Percentiles rank a stretch among this genome's conserved stretches.
Evolutionary conservation across 352 stramenopile species (phyloP).

Genomic region (Globisporangium lucens): DNA sequence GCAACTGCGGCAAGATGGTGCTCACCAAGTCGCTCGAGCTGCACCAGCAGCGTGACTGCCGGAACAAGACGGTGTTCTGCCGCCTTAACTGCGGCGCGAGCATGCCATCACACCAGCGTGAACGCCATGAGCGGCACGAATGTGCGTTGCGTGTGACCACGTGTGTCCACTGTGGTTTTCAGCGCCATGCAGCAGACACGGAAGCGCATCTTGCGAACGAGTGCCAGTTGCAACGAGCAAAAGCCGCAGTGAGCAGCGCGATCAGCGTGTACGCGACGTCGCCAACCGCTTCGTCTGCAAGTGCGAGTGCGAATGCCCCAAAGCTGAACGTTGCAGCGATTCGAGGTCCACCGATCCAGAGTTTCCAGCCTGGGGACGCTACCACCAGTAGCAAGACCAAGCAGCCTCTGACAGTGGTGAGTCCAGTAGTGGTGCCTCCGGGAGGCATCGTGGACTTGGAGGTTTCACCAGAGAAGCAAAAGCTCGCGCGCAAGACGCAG

Average conservation of each 20-base stretch:
- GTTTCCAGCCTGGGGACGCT: neutral
- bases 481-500: constrained; percentile 26
- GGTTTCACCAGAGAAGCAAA: constrained; percentile 27
- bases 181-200: constrained; percentile 42
- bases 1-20: constrained; percentile 63
- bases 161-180: constrained; percentile 36
- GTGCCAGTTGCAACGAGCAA: constrained; percentile 34
- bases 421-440: constrained; percentile 6
- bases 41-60: constrained; percentile 52
- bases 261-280: constrained; percentile 23
- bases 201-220: constrained; percentile 34
- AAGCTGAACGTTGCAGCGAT: constrained; percentile 25
- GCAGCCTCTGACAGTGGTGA: constrained; percentile 3
- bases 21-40: constrained; percentile 48
- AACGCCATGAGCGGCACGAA: constrained; percentile 56
- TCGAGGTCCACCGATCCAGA: constrained; percentile 24
- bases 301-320: neutral
- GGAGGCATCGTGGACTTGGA: constrained; percentile 12
- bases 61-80: constrained; percentile 37
- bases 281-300: neutral
- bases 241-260: constrained; percentile 21
- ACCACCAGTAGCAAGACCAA: neutral
- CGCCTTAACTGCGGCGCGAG: constrained; percentile 32
- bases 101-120: constrained; percentile 32
- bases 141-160: constrained; percentile 34